Evolutionary conservation across 1,284 basidiomycete species (phyloP).

Genomic region (Flammula alnicola): DNA sequence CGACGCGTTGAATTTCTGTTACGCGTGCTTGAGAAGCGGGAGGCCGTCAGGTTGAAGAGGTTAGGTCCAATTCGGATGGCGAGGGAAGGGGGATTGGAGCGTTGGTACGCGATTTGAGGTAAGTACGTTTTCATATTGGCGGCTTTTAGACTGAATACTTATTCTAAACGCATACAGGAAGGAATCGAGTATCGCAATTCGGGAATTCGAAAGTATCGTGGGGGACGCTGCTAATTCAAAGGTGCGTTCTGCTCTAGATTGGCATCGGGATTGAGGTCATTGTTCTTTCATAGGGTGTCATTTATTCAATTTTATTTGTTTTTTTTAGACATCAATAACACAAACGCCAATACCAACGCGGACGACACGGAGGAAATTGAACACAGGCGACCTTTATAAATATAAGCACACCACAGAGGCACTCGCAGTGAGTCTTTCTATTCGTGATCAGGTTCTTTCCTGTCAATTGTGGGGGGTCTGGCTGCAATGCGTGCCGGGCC

Average conservation of each 20-base stretch:
- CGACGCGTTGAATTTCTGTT: slow-evolving; percentile 28
- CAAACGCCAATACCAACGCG: background rate
- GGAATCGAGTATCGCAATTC: slow-evolving; percentile 1
- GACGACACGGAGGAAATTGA: background rate
- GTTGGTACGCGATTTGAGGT: slow-evolving; percentile 27
- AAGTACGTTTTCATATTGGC: slow-evolving; percentile 5
- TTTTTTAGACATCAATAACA: background rate
- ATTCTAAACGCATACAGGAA: background rate
- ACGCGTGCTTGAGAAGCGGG: slow-evolving; percentile 30
- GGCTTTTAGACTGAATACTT: too few species aligned
- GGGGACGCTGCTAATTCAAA: background rate
- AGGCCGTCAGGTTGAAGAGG: slow-evolving; percentile 29
- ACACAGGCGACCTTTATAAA: background rate
- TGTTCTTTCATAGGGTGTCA: too few species aligned
- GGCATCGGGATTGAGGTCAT: background rate
- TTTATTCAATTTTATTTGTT: too few species aligned
- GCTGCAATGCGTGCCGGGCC: too few species aligned
- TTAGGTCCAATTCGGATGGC: slow-evolving; percentile 18
- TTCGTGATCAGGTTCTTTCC: background rate
- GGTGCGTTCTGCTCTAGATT: background rate
- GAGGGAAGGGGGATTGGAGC: slow-evolving; percentile 20
- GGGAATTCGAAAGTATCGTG: background rate
- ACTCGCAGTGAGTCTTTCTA: slow-evolving; percentile 27
- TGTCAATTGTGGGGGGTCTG: background rate
- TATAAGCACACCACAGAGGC: slow-evolving; percentile 24